These are phyloP conservation scores for Penstemon newberryi DNA, from an alignment of 257 asterid species.

Conservation along the genomic window DNA sequence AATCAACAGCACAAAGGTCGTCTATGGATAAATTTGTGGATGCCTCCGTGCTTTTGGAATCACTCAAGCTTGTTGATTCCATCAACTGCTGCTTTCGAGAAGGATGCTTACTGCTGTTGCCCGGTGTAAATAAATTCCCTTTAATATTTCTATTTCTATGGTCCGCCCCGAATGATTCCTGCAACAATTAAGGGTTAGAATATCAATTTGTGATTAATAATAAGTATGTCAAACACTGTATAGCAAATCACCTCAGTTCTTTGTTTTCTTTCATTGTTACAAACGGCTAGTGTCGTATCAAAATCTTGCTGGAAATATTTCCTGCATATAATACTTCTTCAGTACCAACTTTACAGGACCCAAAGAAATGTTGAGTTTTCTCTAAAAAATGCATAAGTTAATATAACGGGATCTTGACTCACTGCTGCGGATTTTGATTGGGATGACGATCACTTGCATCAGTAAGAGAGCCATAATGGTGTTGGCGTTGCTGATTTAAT, in stretches of 20 bases:
- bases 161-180: slow-evolving; percentile 65
- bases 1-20: slow-evolving; percentile 55
- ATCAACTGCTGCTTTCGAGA: slow-evolving; percentile 67
- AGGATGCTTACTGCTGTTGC: slow-evolving; percentile 57
- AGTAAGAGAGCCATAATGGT: slow-evolving; percentile 77
- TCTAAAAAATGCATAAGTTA: not conserved
- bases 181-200: slow-evolving; percentile 29
- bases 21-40: slow-evolving; percentile 57
- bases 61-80: slow-evolving; percentile 61
- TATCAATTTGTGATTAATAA: slow-evolving; percentile 8
- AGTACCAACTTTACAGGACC: slow-evolving; percentile 27
- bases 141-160: slow-evolving; percentile 61
- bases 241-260: slow-evolving; percentile 63
- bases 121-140: slow-evolving; percentile 55
- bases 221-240: not conserved
- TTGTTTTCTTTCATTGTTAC: slow-evolving; percentile 85
- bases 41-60: slow-evolving; percentile 67
- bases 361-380: not conserved
- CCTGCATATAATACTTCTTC: slow-evolving; percentile 44
- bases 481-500: slow-evolving; percentile 92
- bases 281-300: slow-evolving; percentile 85
- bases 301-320: slow-evolving; percentile 84
- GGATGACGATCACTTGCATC: slow-evolving; percentile 67
- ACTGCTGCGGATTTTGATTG: slow-evolving; percentile 59
- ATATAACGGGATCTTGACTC: slow-evolving; percentile 36